A percentile compares a stretch with the other conserved stretches of the same genome.
Conservation (phyloP, 805 yeast species). For the Yamadazyma sp. region DNA sequence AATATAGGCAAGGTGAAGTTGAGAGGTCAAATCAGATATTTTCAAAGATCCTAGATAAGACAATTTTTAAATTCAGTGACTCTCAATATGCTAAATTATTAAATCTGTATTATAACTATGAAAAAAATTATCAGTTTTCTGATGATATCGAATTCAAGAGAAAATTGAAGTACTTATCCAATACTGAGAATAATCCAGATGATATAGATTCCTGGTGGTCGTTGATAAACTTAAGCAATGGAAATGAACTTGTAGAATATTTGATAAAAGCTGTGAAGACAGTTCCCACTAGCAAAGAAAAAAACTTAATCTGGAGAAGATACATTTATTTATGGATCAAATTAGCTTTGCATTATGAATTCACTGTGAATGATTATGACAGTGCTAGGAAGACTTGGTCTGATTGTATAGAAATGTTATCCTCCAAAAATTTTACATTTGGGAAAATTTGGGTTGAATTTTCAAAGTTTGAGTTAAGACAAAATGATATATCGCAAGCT, state of each 20-base stretch:
- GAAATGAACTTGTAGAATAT: constrained; percentile 22
- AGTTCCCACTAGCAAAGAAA: constrained; percentile 34
- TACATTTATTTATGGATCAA: constrained; percentile 71
- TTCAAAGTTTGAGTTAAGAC: constrained; percentile 73
- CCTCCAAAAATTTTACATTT: constrained; percentile 62
- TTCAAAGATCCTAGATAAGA: constrained; percentile 42
- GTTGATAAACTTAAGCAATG: constrained; percentile 51
- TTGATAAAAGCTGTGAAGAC: constrained; percentile 44
- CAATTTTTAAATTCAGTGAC: constrained; percentile 22
- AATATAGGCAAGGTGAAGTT: constrained; percentile 53
- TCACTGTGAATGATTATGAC: constrained; percentile 37
- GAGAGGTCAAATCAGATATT: constrained; percentile 64
- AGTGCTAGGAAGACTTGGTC: constrained; percentile 52
- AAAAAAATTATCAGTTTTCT: constrained; percentile 59
- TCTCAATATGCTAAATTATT: constrained; percentile 35
- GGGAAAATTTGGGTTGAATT: constrained; percentile 70
- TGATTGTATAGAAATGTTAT: constrained; percentile 46
- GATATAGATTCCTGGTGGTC: constrained; percentile 87
- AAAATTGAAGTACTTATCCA: constrained; percentile 50
- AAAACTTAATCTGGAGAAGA: constrained; percentile 54
- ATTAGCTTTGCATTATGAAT: constrained; percentile 62
- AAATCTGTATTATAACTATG: constrained; percentile 49
- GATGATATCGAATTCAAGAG: constrained; percentile 59
- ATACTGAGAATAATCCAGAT: constrained; percentile 41
- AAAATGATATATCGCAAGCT: constrained; percentile 45